Evolutionary conservation across 176 grass and related monocot genomes (phyloP), one percentile per base, ranked within the genome.

Genomic region (Themeda triandra): DNA sequence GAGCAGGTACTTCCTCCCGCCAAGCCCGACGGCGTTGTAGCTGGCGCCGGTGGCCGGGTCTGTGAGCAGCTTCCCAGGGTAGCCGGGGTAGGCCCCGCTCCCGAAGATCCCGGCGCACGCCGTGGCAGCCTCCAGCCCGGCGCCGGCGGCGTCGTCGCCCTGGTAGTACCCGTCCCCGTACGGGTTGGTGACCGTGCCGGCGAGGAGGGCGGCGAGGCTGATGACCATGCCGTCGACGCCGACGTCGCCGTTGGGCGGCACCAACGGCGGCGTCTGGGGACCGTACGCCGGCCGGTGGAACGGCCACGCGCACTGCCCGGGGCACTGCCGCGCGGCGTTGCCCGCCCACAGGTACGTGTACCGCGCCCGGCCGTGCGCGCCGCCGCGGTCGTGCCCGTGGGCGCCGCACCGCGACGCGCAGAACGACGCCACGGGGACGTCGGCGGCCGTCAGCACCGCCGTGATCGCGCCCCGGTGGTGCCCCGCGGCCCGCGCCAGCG

Each of bases 261-360:
- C 76, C 42, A 98, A 76, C 7, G 93, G 93, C 32, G 82, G 79
- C 8, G 56, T 53, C 46, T 81, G 87, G 9, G 96, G 93, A 8
- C 96, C 96, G 86, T 91, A 64, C 27, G 54, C 8, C 14, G 95
- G 92, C 84, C 35, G 81, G 80, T 93, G 91, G 87, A 99, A 99
- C 56, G 96, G 96, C 96, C 96, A 96, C 73, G 96, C 89, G 78
- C 96, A 99, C 83, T 90, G 89, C 9, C 93, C 96, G 0, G 91
- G 89, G 83, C 93, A 99, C 89, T 99, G 96, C 77, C 9, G 35
- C 14, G 30, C 87, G 2, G 95, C 71, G 81, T 98, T 93, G 12
- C 95, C 95, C 3, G 65, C 91, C 93, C 96, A 98, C 51, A 98
- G 77, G 90, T 95, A 95, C 0, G 93, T 1, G 87, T 85, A 93